These are phyloP conservation scores for Xylaria telfairii DNA, from an alignment of 495 filamentous ascomycete genomes.

Conservation along the genomic window DNA sequence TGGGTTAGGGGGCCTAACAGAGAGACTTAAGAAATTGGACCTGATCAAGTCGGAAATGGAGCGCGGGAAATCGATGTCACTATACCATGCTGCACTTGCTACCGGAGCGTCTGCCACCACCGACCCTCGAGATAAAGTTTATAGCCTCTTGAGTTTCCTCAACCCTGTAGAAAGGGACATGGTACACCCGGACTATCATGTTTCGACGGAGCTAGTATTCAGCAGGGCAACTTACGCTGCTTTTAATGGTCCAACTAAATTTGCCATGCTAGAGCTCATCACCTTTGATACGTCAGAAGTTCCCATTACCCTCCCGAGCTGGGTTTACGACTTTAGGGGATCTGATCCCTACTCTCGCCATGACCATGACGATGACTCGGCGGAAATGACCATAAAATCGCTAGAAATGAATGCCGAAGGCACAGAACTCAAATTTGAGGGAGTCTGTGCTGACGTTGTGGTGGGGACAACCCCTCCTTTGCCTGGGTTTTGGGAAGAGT, in stretches of 20 bases:
- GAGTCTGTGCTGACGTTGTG: background rate
- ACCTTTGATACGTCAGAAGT: background rate
- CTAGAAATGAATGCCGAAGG: conserved; percentile 5
- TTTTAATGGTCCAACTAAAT: background rate
- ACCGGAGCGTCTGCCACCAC: background rate
- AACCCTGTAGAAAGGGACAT: background rate
- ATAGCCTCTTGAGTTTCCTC: conserved; percentile 2
- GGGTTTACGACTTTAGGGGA: background rate
- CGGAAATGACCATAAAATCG: background rate
- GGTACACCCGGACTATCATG: background rate
- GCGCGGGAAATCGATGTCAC: background rate
- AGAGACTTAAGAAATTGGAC: background rate
- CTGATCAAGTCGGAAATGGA: background rate
- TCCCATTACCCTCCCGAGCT: background rate
- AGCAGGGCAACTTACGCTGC: conserved; percentile 9
- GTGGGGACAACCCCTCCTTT: background rate
- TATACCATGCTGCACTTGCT: conserved; percentile 6
- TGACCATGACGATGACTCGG: background rate
- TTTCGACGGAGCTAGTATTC: background rate
- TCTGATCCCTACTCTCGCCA: background rate
- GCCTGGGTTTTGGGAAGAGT: conserved; percentile 6
- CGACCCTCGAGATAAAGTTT: conserved; percentile 7
- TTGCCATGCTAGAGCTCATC: conserved; percentile 10
- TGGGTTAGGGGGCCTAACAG: background rate
- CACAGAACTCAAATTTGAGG: conserved; percentile 8